Evolutionary conservation across 2,329 filamentous ascomycete genomes (phyloP).

Genomic region (Cadophora malorum): DNA sequence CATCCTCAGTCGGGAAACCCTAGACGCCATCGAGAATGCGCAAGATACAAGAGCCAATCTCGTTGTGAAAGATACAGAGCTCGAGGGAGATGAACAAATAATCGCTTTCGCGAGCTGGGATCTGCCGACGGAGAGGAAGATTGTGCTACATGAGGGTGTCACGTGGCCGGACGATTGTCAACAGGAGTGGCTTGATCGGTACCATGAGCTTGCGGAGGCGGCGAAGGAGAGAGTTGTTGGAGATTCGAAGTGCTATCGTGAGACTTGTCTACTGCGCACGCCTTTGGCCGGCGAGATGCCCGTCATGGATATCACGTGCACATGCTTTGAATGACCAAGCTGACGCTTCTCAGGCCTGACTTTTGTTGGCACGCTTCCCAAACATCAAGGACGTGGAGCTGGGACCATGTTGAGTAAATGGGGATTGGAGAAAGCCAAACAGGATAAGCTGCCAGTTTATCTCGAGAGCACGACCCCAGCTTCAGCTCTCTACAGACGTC

Average conservation of each 20-base stretch:
- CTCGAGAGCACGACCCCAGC: constrained; percentile 40
- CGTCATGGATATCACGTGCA: background rate
- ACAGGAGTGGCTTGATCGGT: constrained; percentile 33
- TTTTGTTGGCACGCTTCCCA: constrained; percentile 38
- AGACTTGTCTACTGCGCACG: constrained; percentile 19
- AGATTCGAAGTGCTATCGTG: constrained; percentile 38
- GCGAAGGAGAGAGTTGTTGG: constrained; percentile 37
- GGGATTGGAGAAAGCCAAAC: constrained; percentile 35
- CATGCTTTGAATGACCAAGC: background rate
- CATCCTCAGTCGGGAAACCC: constrained; percentile 35
- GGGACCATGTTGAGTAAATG: constrained; percentile 39
- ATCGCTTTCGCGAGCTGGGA: constrained; percentile 44
- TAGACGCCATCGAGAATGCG: constrained; percentile 26
- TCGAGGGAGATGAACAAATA: constrained; percentile 27
- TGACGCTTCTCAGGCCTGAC: constrained; percentile 36
- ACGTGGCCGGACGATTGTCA: constrained; percentile 35
- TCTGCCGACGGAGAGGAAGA: constrained; percentile 29
- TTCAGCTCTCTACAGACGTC: constrained; percentile 34
- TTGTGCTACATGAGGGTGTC: constrained; percentile 16
- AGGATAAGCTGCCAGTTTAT: constrained; percentile 37
- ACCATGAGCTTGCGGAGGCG: constrained; percentile 33
- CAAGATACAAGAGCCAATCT: constrained; percentile 33
- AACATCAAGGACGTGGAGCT: constrained; percentile 37
- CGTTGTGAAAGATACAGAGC: constrained; percentile 36
- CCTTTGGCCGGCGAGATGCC: background rate